Conservation (phyloP, 83 land plant species). For the Diphasiastrum complanatum region DNA sequence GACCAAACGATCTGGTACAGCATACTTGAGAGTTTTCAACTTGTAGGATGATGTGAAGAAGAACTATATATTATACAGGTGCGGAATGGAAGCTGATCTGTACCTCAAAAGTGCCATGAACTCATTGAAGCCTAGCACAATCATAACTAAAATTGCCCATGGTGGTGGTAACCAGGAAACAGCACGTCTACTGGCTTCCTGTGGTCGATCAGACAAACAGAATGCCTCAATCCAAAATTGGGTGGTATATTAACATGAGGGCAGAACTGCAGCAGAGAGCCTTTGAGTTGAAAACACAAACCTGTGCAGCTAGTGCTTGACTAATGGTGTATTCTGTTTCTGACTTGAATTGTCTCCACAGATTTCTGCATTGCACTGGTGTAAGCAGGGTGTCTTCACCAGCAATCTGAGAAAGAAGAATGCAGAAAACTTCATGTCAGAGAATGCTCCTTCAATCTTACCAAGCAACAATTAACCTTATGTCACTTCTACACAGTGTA, state of each 20-base stretch:
- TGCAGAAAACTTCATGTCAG: too few relatives aligned
- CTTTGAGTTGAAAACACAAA: conserved; percentile 1
- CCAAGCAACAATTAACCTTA: too few relatives aligned
- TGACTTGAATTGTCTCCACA: conserved; percentile 35
- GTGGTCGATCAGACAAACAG: too few relatives aligned
- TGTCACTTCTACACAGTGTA: too few relatives aligned
- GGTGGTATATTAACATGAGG: too few relatives aligned
- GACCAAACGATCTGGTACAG: too few relatives aligned
- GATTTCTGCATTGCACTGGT: conserved; percentile 21
- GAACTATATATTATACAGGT: neutral
- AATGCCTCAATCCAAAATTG: too few relatives aligned
- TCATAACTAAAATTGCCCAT: conserved; percentile 10
- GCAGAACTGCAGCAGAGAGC: too few relatives aligned
- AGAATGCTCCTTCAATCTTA: too few relatives aligned
- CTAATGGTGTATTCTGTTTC: conserved; percentile 35
- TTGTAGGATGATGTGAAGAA: too few relatives aligned
- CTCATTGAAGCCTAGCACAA: conserved; percentile 16
- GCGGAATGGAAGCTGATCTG: too few relatives aligned
- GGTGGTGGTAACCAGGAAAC: conserved; percentile 12
- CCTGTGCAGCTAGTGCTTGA: conserved; percentile 33
- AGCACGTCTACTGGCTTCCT: conserved; percentile 8
- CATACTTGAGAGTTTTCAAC: too few relatives aligned
- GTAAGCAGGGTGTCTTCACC: conserved; percentile 20
- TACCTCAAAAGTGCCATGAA: conserved; percentile 10
- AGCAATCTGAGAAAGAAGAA: conserved; percentile 6